A percentile compares a stretch with the other conserved stretches of the same genome.
Evolutionary conservation across 768 basidiomycete species (phyloP).

Genomic region (Rhizopogon vesiculosus): DNA sequence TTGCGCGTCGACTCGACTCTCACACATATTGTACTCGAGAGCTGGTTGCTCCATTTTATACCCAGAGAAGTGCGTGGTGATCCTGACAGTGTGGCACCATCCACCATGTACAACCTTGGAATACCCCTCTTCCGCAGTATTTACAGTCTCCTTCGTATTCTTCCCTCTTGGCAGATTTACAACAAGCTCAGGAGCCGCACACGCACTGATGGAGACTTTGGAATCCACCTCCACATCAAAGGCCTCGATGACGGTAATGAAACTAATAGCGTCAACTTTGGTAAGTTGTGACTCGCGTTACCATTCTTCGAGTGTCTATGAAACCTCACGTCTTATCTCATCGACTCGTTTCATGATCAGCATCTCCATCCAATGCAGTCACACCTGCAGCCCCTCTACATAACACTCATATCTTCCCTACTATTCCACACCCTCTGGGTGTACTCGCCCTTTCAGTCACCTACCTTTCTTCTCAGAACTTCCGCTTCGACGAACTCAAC

Average conservation of each 20-base stretch:
- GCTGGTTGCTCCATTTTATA: constrained; percentile 54
- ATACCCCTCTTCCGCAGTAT: constrained; percentile 79
- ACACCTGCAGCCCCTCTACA: constrained; percentile 35
- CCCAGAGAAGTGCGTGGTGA: constrained; percentile 17
- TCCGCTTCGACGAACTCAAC: constrained; percentile 74
- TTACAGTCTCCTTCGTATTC: constrained; percentile 65
- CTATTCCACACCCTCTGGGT: constrained; percentile 66
- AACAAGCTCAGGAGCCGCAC: constrained; percentile 49
- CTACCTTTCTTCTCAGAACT: constrained; percentile 64
- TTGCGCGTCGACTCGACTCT: constrained; percentile 67
- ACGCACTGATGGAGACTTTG: constrained; percentile 35
- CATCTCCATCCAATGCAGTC: constrained; percentile 31
- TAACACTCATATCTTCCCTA: constrained; percentile 55
- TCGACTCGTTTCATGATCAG: constrained; percentile 6
- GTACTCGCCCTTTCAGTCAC: constrained; percentile 55
- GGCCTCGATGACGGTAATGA: constrained; percentile 23
- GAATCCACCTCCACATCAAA: constrained; percentile 44
- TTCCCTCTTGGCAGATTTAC: constrained; percentile 74
- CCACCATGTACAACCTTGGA: constrained; percentile 81
- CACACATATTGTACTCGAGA: constrained; percentile 66
- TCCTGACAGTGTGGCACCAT: constrained; percentile 50
- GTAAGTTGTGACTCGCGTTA: constrained; percentile 25
- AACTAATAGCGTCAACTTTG: constrained; percentile 29
- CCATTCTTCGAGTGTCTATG: background rate
- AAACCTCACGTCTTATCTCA: constrained; percentile 9